These are phyloP conservation scores for Camellia lanceoleosa DNA, from an alignment of 148 eudicot species.

Conservation along the genomic window DNA sequence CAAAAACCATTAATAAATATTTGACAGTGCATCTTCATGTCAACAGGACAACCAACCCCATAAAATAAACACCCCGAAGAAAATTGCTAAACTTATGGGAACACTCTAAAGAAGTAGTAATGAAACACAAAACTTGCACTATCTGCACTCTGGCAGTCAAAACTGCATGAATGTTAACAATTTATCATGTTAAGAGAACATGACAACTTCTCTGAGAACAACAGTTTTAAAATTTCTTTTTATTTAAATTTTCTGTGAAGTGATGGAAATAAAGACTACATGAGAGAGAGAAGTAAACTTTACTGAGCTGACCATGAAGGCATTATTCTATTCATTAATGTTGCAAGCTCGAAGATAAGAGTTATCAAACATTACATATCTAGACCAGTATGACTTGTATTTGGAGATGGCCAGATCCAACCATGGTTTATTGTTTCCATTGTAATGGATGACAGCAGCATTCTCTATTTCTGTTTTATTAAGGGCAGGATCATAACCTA, in stretches of 20 bases:
- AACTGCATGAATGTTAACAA: neutral
- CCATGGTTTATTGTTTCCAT: constrained; percentile 99
- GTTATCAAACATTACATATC: constrained; percentile 73
- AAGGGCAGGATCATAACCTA: constrained; percentile 97
- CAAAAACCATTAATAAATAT: constrained; percentile 44
- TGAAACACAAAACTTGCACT: neutral
- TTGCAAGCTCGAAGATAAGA: constrained; percentile 76
- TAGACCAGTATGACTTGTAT: constrained; percentile 89
- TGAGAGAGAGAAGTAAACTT: neutral
- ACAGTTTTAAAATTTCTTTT: neutral
- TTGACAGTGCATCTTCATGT: constrained; percentile 44
- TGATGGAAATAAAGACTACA: neutral
- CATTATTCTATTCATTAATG: constrained; percentile 48
- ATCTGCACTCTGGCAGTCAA: neutral
- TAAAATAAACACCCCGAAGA: too few relatives aligned
- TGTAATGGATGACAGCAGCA: constrained; percentile 92
- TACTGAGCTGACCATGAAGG: neutral
- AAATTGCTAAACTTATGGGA: too few relatives aligned
- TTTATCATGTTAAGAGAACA: neutral
- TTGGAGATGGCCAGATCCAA: constrained; percentile 89
- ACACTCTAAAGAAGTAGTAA: too few relatives aligned
- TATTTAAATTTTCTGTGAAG: neutral
- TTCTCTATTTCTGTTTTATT: constrained; percentile 79
- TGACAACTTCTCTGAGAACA: neutral
- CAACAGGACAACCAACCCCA: too few relatives aligned